Conservation (phyloP, 306 rosid genomes). For the Vigna mungo region DNA sequence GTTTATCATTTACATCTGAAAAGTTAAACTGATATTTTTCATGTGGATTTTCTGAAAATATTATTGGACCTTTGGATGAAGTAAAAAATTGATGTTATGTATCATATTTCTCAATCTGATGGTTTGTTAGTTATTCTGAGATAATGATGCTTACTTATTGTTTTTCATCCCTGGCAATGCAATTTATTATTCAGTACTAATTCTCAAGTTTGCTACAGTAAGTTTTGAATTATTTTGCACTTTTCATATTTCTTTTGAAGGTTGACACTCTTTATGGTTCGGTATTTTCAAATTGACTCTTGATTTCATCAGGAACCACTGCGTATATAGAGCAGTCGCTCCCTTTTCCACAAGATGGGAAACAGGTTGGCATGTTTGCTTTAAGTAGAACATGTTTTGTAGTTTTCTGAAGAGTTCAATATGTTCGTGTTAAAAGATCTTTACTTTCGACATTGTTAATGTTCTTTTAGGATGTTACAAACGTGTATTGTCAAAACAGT, state of each 20-base stretch:
- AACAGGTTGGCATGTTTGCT: constrained; percentile 66
- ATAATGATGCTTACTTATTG: constrained; percentile 2
- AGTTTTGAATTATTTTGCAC: constrained; percentile 25
- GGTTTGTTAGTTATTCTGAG: constrained; percentile 6
- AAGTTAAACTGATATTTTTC: constrained; percentile 29
- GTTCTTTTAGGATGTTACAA: not conserved
- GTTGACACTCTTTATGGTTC: constrained; percentile 49
- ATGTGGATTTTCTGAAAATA: constrained; percentile 7
- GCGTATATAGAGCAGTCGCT: constrained; percentile 86
- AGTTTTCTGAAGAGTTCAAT: not conserved
- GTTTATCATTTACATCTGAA: not conserved
- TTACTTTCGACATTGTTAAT: constrained; percentile 7
- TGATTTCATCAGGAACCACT: constrained; percentile 68
- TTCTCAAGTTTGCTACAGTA: constrained; percentile 19
- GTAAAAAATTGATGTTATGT: not conserved
- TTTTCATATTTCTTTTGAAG: constrained; percentile 40
- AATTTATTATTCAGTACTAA: constrained; percentile 15
- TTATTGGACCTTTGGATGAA: not conserved
- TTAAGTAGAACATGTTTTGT: constrained; percentile 1
- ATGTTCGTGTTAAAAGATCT: not conserved
- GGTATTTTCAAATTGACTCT: constrained; percentile 48
- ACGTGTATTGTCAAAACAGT: not conserved
- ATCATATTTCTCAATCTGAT: constrained; percentile 20
- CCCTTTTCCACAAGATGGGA: constrained; percentile 90
- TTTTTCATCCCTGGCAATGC: not conserved